Evolutionary conservation across 257 asterid genomes (phyloP).

Genomic region (Solanum ossicruentum): DNA sequence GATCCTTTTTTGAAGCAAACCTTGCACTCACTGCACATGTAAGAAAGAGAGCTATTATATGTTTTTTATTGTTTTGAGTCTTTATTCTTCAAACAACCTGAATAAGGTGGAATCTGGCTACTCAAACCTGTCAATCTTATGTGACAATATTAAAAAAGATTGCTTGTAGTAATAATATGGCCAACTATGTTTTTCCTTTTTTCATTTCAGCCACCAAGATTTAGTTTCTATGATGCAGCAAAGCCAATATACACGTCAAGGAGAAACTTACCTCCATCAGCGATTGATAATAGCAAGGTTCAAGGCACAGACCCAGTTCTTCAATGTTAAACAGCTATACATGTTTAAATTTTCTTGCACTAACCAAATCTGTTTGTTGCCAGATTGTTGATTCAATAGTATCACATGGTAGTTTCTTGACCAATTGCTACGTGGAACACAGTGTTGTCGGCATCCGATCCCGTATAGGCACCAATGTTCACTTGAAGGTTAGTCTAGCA

Average conservation of each 20-base stretch:
- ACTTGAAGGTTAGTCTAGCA: slow-evolving; percentile 41
- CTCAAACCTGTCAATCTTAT: neutral
- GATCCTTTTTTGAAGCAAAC: slow-evolving; percentile 92
- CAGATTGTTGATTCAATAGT: slow-evolving; percentile 90
- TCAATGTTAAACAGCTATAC: neutral
- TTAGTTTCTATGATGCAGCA: slow-evolving; percentile 88
- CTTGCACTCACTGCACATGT: slow-evolving; percentile 98
- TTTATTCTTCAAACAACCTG: neutral
- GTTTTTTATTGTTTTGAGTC: neutral
- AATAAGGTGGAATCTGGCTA: neutral
- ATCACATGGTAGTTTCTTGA: slow-evolving; percentile 91
- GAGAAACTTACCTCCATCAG: slow-evolving; percentile 94
- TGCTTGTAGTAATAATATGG: neutral
- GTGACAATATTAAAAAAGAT: neutral
- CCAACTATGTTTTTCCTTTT: neutral
- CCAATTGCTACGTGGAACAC: slow-evolving; percentile 65
- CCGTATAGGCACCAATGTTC: slow-evolving; percentile 69
- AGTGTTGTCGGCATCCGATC: slow-evolving; percentile 87
- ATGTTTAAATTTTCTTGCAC: neutral
- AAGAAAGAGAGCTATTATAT: slow-evolving; percentile 16
- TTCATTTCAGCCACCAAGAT: slow-evolving; percentile 70
- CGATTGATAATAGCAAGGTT: slow-evolving; percentile 86
- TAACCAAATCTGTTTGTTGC: neutral
- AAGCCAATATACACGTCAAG: slow-evolving; percentile 92
- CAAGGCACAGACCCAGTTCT: neutral